Conservation (phyloP, 2,329 filamentous ascomycete species). For the Didymella pinodella region DNA sequence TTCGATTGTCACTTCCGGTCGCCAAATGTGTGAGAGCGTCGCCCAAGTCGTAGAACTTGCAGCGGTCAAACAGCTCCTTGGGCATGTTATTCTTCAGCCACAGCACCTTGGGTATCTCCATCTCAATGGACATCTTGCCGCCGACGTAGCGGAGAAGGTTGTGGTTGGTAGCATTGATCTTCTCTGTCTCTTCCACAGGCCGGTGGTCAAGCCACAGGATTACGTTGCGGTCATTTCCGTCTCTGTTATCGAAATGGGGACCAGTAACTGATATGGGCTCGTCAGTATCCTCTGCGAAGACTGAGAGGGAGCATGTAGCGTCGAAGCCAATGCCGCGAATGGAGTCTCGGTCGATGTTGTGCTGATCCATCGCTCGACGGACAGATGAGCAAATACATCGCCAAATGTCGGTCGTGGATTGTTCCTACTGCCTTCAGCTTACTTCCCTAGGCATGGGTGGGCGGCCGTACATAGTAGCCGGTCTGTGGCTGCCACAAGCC, state of each 20-base stretch:
- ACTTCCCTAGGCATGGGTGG: not conserved
- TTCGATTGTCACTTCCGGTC: constrained; percentile 88
- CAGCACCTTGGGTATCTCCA: constrained; percentile 98
- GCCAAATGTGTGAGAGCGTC: constrained; percentile 95
- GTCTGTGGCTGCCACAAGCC: constrained; percentile 62
- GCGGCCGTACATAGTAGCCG: constrained; percentile 60
- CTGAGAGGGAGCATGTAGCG: constrained; percentile 95
- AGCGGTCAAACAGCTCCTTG: constrained; percentile 83
- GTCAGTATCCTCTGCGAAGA: constrained; percentile 88
- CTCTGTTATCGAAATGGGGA: constrained; percentile 78
- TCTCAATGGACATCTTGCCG: constrained; percentile 98
- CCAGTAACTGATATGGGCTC: constrained; percentile 91
- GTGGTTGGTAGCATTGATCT: constrained; percentile 92
- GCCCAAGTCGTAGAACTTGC: constrained; percentile 95
- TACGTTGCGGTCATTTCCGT: constrained; percentile 88
- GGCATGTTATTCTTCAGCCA: constrained; percentile 99
- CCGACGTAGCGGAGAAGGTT: constrained; percentile 95
- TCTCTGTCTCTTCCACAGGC: constrained; percentile 85
- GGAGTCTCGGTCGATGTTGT: constrained; percentile 75
- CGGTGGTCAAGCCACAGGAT: constrained; percentile 98
- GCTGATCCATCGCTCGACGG: constrained; percentile 80
- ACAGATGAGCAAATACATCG: constrained; percentile 90
- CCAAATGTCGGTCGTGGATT: constrained; percentile 99
- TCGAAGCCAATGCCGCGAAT: constrained; percentile 96
- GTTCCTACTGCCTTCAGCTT: constrained; percentile 68